Conservation (phyloP, 2,329 filamentous ascomycete species). For the Pestalotiopsis sp. region DNA sequence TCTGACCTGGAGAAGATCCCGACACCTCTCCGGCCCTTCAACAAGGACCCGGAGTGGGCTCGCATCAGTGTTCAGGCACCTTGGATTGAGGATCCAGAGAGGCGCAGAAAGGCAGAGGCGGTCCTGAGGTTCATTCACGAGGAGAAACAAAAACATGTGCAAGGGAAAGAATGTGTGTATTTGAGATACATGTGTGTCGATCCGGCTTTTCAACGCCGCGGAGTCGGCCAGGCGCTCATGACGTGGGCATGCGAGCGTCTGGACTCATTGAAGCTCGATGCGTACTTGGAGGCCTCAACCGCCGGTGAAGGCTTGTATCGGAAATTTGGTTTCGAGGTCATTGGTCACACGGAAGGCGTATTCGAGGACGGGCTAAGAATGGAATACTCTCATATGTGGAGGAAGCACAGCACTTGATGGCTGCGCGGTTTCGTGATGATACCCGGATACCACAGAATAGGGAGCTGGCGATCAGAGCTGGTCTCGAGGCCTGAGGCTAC, state of each 20-base stretch:
- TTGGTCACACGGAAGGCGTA: neutral
- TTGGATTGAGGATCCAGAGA: neutral
- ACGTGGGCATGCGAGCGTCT: neutral
- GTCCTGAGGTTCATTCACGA: neutral
- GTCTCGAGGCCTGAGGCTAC: neutral
- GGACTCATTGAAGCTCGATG: neutral
- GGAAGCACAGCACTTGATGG: neutral
- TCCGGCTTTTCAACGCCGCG: neutral
- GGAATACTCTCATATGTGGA: constrained; percentile 3
- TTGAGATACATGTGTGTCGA: constrained; percentile 9
- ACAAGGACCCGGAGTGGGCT: neutral
- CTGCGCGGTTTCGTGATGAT: neutral
- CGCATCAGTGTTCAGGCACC: neutral
- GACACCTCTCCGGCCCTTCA: neutral
- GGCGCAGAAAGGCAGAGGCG: neutral
- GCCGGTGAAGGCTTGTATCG: neutral
- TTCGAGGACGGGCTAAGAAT: neutral
- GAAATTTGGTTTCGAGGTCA: neutral
- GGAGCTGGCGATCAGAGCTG: too few species aligned
- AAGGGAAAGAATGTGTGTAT: neutral
- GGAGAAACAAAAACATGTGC: neutral
- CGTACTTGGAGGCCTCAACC: constrained; percentile 5
- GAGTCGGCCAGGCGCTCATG: neutral
- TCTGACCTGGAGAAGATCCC: neutral
- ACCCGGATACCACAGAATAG: neutral